Evolutionary conservation across 2,329 filamentous ascomycete species (phyloP), one percentile per base, ranked within the genome.

Genomic region (Phyllosticta citribraziliensis): DNA sequence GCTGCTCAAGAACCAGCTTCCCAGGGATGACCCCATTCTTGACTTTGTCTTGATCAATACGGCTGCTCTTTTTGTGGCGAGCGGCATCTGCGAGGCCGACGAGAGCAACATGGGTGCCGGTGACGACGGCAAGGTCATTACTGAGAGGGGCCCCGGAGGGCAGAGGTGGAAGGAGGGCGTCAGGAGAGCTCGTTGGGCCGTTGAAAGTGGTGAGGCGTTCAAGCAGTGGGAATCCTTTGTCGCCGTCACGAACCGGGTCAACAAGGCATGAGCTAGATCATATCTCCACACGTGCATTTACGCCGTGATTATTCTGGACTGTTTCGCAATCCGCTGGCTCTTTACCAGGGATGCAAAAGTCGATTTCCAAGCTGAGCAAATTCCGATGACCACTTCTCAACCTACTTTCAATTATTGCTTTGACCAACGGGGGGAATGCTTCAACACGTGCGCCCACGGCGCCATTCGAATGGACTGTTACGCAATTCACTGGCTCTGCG

Each of bases 31-130:
- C 67, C 91, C 94, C 0, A 89, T 99, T 58, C 75, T 97, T 64
- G 88, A 96, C 70, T 99, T 99, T 70, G 91, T 99, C 20, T 81
- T 97, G 57, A 88, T 97, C 75, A 99, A 99, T 70, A 89, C 93
- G 1, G 92, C 93, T 0, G 90, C 91, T 1, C 77, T 99, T 57
- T 82, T 99, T 58, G 93, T 96, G 0, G 83, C 88, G 3, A 88
- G 90, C 2, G 94, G 94, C 2, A 80, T 96, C 35, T 96, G 91
- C 70, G 93, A 97, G 65, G 84, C 88, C 0, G 88, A 96, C 62
- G 82, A 80, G 30, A 95, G 89, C 70, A 77, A 84, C 70, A 90
- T 95, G 88, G 90, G 89, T 0, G 77, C 81, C 55, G 89, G 87
- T 0, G 90, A 96, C 68, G 88, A 93, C 68, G 89, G 90, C 0